Evolutionary conservation across 139 green algal species (phyloP).

Genomic region (Picochlorum sp.): DNA sequence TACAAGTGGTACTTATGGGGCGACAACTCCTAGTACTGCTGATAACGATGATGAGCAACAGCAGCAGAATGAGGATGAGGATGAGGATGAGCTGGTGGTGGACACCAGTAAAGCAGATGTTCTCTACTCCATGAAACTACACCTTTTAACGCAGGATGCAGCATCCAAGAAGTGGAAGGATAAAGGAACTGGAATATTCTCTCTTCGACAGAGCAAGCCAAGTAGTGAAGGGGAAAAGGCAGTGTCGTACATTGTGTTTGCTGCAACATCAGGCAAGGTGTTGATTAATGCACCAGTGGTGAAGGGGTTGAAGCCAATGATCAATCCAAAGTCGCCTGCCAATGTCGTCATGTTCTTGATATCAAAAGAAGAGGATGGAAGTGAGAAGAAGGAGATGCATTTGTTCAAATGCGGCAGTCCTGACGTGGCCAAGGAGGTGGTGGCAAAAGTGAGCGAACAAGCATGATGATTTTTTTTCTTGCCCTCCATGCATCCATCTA

Average conservation of each 20-base stretch:
- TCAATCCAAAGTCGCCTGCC: slow-evolving; percentile 21
- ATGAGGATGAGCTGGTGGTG: slow-evolving; percentile 16
- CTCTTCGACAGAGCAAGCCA: slow-evolving; percentile 22
- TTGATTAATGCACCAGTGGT: slow-evolving; percentile 27
- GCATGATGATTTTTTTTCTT: too few species aligned
- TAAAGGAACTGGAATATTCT: slow-evolving; percentile 25
- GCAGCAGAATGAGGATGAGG: slow-evolving; percentile 6
- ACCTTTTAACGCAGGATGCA: slow-evolving; percentile 10
- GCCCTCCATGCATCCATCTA: too few species aligned
- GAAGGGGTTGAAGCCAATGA: slow-evolving; percentile 18
- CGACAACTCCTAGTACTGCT: slow-evolving; percentile 6
- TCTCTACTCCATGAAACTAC: slow-evolving; percentile 19
- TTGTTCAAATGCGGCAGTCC: slow-evolving; percentile 26
- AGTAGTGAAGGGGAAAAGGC: background rate
- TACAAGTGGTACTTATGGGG: background rate
- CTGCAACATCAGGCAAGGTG: slow-evolving; percentile 21
- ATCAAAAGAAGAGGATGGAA: background rate
- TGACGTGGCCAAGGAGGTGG: slow-evolving; percentile 18
- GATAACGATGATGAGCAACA: slow-evolving; percentile 6
- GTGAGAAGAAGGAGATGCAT: slow-evolving; percentile 15
- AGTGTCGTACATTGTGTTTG: slow-evolving; percentile 29
- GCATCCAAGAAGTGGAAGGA: slow-evolving; percentile 33
- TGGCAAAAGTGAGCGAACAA: slow-evolving; percentile 1
- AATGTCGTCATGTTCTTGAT: slow-evolving; percentile 27
- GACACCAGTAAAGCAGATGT: slow-evolving; percentile 18